phyloP scores from a whole-genome alignment of 768 basidiomycete species.

The Russula olivacea region DNA sequence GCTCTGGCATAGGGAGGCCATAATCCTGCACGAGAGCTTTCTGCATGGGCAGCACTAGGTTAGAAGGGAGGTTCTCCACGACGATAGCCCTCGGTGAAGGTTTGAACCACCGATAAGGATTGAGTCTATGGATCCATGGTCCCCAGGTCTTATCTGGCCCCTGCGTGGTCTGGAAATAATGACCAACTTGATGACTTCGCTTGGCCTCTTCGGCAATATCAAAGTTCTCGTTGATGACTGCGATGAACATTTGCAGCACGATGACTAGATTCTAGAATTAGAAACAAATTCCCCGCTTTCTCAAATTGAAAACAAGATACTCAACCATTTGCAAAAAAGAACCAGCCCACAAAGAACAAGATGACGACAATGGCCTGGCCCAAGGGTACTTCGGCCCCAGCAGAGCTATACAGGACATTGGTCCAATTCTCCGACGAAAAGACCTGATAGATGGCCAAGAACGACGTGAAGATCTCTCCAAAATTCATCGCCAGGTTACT shows the following conservation, averaged over 20 bases:
- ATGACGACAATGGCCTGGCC: slow-evolving; percentile 67
- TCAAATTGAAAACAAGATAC: slow-evolving; percentile 30
- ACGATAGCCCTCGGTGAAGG: slow-evolving; percentile 67
- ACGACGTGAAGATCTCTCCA: slow-evolving; percentile 76
- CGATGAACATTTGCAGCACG: slow-evolving; percentile 92
- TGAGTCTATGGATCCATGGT: slow-evolving; percentile 68
- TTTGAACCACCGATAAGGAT: slow-evolving; percentile 83
- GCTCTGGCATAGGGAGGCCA: slow-evolving; percentile 36
- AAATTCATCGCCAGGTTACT: slow-evolving; percentile 58
- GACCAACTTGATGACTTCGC: slow-evolving; percentile 68
- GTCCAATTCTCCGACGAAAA: slow-evolving; percentile 96
- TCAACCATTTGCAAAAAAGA: slow-evolving; percentile 85
- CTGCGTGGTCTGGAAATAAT: slow-evolving; percentile 56
- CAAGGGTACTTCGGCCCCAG: slow-evolving; percentile 52
- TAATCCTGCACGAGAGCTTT: slow-evolving; percentile 65
- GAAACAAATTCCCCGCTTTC: background rate
- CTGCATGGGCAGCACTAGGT: slow-evolving; percentile 73
- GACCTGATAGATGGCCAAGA: slow-evolving; percentile 81
- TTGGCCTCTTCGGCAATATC: slow-evolving; percentile 88
- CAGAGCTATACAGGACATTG: slow-evolving; percentile 58
- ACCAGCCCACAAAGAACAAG: slow-evolving; percentile 74
- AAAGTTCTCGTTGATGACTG: slow-evolving; percentile 96
- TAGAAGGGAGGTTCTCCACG: slow-evolving; percentile 65
- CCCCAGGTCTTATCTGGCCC: slow-evolving; percentile 41
- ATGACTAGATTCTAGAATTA: slow-evolving; percentile 51